Conservation (phyloP, 441 rosid species). For the Bruguiera hainesii region DNA sequence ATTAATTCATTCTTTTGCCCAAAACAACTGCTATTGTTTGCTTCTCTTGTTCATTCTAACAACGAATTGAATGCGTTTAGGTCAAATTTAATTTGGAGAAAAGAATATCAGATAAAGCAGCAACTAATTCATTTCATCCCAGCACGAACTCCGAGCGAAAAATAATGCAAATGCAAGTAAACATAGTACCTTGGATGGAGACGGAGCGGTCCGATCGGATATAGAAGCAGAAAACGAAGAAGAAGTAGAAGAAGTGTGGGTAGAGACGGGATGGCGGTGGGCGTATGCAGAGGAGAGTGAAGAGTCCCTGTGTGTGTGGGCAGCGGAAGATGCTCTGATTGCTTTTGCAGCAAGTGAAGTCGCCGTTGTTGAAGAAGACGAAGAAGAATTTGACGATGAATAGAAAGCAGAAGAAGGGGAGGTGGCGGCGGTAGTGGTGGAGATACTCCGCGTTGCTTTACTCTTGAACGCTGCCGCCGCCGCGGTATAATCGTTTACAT, state of each 20-base stretch:
- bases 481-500: background rate
- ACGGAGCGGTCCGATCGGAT: slow-evolving; percentile 12
- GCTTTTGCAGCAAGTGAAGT: slow-evolving; percentile 74
- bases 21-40: no score
- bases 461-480: background rate
- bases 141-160: background rate
- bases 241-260: slow-evolving; percentile 8
- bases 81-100: background rate
- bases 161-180: background rate
- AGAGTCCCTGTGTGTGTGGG: slow-evolving; percentile 45
- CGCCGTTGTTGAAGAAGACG: slow-evolving; percentile 31
- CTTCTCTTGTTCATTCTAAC: no score
- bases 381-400: no score
- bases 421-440: background rate
- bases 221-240: slow-evolving; percentile 16
- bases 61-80: no score
- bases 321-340: slow-evolving; percentile 77
- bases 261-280: slow-evolving; percentile 18
- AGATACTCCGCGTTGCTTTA: background rate
- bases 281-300: slow-evolving; percentile 84
- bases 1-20: no score
- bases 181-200: slow-evolving; percentile 15
- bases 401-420: no score
- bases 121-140: background rate
- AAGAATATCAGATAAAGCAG: background rate